Base-by-base conservation (phyloP, 2,329 filamentous ascomycete genomes). In the Dryadomyces quercivorus region DNA sequence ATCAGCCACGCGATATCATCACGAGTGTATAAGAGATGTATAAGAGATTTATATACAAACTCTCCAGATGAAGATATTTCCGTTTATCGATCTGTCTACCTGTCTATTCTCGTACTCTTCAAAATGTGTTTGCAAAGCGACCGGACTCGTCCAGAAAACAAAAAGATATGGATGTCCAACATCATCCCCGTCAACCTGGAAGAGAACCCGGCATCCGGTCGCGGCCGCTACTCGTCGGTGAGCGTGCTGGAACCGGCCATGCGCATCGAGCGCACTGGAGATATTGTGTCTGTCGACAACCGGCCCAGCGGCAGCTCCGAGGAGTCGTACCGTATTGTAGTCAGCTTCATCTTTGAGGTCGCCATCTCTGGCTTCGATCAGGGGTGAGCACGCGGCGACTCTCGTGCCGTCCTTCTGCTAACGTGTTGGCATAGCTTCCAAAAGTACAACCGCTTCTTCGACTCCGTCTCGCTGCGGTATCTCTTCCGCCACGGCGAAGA, bases 391-490 rank as follows among this genome's bases (percentile, higher is more conserved):
- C 26, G 26, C 4, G 8, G 4, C 8, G 26, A 31, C 26, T n/a
- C 26, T 31, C 26, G n/a, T n/a, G n/a, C n/a, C n/a, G n/a, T n/a
- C n/a, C 26, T 31, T 8, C 8, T 5, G 26, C 26, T 31, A 31
- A 31, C 8, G 4, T n/a, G 4, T 31, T 8, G 26, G 8, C 15
- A 18, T 44, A 61, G 58, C 44, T 55, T 59, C 34, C 55, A 60
- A 43, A 54, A 57, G 51, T 53, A 63, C 51, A 59, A 60, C 47
- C 57, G 61, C 8, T 61, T 63, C n/a, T 63, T 62, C 46, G 61
- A 61, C 48, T 59, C 61, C 2, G 51, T 63, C 44, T 58, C 56
- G 2, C 55, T 61, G 26, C 61, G 60, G 12, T 60, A 61, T 15
- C 57, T 63, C 31, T 61, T 60, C 40, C 56, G 55, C 18, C 58